Base-by-base conservation (phyloP, 2,329 filamentous ascomycete species). In the Ilyonectria mors-panacis region DNA sequence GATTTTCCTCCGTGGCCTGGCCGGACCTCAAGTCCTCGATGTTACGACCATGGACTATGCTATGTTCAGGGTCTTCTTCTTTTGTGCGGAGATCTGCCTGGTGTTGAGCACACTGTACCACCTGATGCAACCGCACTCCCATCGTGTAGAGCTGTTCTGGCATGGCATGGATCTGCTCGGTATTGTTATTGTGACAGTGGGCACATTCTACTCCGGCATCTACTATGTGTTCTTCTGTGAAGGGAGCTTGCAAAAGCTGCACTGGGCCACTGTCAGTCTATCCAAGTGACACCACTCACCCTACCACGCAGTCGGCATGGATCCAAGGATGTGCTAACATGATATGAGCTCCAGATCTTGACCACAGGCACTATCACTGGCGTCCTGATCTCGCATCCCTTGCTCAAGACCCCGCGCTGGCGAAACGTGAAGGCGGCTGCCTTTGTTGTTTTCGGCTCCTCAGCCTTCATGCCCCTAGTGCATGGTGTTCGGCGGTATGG, bases 111-210 rank as follows among this genome's bases (percentile, higher is more conserved):
- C 66, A 12, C 58, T 55, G 15, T 71, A 68, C 57, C 70, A 71
- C 47, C 53, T 69, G 4, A 12, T 72, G 51, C 19, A 42, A 51
- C 33, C 54, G 19, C 70, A 71, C 62, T 68, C 68, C 19, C 59
- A 60, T 23, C n/a, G 63, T 13, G 64, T 67, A n/a, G 70, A 71
- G 44, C 66, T 66, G 12, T 70, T 70, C 37, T 70, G 68, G 68
- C 68, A 70, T 59, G 53, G 64, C 23, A 66, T 72, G 66, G 68
- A 72, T 68, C 42, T 71, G 19, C 45, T 71, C 30, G 70, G 70
- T n/a, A 71, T 72, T 35, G 64, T 72, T 12, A 59, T 70, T 28
- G 59, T 68, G n/a, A 68, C 61, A 2, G 56, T 68, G 37, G 70
- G 70, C 21, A 70, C 66, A 28, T 70, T 72, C 54, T 56, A 66